phyloP scores from a whole-genome alignment of 768 basidiomycete species.

The Lanmaoa pseudosensibilis region DNA sequence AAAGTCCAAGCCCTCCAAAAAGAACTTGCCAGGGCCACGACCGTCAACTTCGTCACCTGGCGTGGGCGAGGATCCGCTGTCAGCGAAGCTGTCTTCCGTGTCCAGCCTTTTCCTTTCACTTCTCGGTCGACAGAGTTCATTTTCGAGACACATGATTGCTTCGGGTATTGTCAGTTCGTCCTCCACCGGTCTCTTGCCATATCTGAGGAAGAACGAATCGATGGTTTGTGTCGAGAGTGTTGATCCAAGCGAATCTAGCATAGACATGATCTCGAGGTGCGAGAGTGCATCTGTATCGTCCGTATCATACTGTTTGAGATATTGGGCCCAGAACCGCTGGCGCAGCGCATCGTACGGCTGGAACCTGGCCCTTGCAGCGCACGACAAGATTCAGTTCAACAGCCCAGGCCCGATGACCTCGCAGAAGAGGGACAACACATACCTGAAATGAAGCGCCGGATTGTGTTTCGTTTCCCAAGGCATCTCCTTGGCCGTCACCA shows the following conservation, averaged over 20 bases:
- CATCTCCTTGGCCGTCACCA: constrained; percentile 60
- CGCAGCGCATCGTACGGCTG: constrained; percentile 92
- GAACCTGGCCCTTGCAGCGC: constrained; percentile 72
- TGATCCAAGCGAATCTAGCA: constrained; percentile 96
- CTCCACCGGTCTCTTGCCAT: constrained; percentile 57
- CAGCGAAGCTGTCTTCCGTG: constrained; percentile 42
- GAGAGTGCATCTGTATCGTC: constrained; percentile 78
- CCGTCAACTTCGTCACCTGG: constrained; percentile 42
- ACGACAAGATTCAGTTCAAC: constrained; percentile 6
- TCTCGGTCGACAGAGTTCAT: constrained; percentile 70
- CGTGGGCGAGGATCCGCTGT: constrained; percentile 54
- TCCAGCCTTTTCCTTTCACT: constrained; percentile 69
- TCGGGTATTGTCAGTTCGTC: constrained; percentile 81
- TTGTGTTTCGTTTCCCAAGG: constrained; percentile 73
- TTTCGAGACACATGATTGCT: constrained; percentile 81
- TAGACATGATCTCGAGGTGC: constrained; percentile 84
- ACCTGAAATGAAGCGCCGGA: constrained; percentile 71
- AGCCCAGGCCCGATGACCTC: not conserved
- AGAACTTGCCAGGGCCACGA: constrained; percentile 37
- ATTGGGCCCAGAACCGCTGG: constrained; percentile 88
- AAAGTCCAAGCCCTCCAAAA: constrained; percentile 61
- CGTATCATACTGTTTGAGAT: constrained; percentile 85
- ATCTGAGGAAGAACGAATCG: constrained; percentile 75
- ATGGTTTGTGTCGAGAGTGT: constrained; percentile 81
- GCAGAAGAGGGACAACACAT: not conserved